A percentile compares a stretch with the other conserved stretches of the same genome.
These are phyloP conservation scores for Penicillium nucicola DNA, from an alignment of 495 filamentous ascomycete genomes.

Conservation along the genomic window DNA sequence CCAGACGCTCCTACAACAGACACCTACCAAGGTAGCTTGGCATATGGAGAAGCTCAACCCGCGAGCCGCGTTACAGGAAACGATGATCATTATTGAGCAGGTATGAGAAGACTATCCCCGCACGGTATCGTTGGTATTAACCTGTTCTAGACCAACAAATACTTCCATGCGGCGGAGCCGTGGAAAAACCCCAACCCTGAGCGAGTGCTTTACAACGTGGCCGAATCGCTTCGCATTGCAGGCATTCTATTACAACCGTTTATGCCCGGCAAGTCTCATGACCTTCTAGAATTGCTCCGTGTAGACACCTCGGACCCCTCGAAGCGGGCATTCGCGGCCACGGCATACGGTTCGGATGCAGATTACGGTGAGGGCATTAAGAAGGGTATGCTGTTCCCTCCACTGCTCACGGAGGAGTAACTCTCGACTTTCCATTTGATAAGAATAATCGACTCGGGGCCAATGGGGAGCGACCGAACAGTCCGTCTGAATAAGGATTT, in stretches of 20 bases:
- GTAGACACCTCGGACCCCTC: constrained; percentile 48
- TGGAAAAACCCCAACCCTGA: constrained; percentile 52
- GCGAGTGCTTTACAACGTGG: constrained; percentile 61
- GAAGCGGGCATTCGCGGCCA: constrained; percentile 55
- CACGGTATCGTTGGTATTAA: constrained; percentile 10
- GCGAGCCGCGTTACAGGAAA: constrained; percentile 58
- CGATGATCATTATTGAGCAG: constrained; percentile 61
- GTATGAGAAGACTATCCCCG: constrained; percentile 29
- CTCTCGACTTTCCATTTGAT: constrained; percentile 28
- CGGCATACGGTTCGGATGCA: constrained; percentile 56
- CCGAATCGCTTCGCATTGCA: constrained; percentile 74
- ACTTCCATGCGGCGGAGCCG: constrained; percentile 57
- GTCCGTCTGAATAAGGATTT: constrained; percentile 18
- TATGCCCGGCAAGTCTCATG: constrained; percentile 75
- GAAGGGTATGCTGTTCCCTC: constrained; percentile 54
- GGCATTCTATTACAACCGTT: constrained; percentile 88
- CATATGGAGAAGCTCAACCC: constrained; percentile 67
- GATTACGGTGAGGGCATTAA: constrained; percentile 61
- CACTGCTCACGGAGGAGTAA: constrained; percentile 48
- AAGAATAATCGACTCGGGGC: constrained; percentile 22
- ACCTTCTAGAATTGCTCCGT: constrained; percentile 73
- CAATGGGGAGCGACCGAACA: constrained; percentile 18
- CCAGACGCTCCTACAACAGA: constrained; percentile 29
- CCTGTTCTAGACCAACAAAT: constrained; percentile 62
- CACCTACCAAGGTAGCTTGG: constrained; percentile 39